Evolutionary conservation across 441 rosid genomes (phyloP).

Genomic region (Metrosideros polymorpha): DNA sequence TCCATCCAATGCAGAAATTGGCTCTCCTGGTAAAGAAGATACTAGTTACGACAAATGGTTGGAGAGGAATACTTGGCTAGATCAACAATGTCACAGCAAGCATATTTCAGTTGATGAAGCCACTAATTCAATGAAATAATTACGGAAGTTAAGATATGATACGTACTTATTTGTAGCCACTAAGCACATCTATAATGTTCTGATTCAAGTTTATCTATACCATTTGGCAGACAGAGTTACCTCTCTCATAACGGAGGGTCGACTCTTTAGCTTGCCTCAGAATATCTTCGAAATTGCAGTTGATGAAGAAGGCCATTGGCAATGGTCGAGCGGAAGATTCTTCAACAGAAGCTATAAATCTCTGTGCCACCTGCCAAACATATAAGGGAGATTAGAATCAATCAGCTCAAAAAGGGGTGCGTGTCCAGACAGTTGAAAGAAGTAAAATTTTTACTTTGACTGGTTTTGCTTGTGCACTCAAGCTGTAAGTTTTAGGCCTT

Average conservation of each 20-base stretch:
- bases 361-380: conserved; percentile 40
- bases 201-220: background rate
- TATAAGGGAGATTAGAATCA: background rate
- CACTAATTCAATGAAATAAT: background rate
- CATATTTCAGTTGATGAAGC: background rate
- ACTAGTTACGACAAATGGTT: background rate
- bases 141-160: background rate
- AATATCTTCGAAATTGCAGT: conserved; percentile 33
- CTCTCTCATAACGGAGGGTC: conserved; percentile 40
- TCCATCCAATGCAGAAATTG: conserved; percentile 59
- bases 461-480: background rate
- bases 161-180: background rate
- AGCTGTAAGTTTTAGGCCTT: background rate
- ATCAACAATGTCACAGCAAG: background rate
- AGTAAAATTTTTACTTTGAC: background rate
- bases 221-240: conserved; percentile 12
- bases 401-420: background rate
- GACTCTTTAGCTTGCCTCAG: conserved; percentile 51
- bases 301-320: conserved; percentile 60
- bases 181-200: background rate
- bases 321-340: conserved; percentile 28
- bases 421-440: background rate
- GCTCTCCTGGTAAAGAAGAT: conserved; percentile 30
- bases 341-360: conserved; percentile 32
- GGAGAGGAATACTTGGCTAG: background rate